A percentile compares a stretch with the other conserved stretches of the same genome.
phyloP scores from a whole-genome alignment of 768 basidiomycete species.

The Leccinum longicurvipes region DNA sequence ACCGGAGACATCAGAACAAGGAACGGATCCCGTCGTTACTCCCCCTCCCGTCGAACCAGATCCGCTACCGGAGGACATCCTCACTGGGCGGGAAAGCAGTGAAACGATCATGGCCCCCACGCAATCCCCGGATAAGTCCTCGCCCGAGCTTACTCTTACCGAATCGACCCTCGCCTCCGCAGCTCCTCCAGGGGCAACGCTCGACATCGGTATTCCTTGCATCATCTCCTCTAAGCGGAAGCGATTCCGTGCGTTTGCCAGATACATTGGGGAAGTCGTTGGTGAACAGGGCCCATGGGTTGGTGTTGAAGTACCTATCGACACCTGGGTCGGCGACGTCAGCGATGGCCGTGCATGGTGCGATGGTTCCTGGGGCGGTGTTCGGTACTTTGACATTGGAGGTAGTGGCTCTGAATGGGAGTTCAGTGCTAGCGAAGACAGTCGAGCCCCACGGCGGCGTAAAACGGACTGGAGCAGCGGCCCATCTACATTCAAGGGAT shows the following conservation, averaged over 20 bases:
- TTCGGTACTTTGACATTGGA: conserved; percentile 81
- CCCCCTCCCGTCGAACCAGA: conserved; percentile 16
- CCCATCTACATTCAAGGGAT: conserved; percentile 38
- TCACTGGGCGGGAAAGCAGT: conserved; percentile 21
- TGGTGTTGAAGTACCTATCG: conserved; percentile 82
- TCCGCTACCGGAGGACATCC: conserved; percentile 13
- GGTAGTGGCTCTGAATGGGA: conserved; percentile 59
- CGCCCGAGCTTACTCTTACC: conserved; percentile 16
- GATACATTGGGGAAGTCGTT: conserved; percentile 84
- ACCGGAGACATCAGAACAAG: conserved; percentile 12
- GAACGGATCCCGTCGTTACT: conserved; percentile 5
- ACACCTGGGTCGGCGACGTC: conserved; percentile 46
- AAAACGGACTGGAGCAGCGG: conserved; percentile 21
- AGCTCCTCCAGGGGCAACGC: conserved; percentile 53
- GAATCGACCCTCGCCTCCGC: conserved; percentile 25
- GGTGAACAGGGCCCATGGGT: conserved; percentile 87
- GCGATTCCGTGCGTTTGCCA: conserved; percentile 80
- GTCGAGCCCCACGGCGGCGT: conserved; percentile 27
- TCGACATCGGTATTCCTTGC: conserved; percentile 87
- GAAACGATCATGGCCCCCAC: conserved; percentile 28
- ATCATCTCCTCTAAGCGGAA: conserved; percentile 82
- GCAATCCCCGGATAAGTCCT: conserved; percentile 18
- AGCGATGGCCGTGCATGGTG: conserved; percentile 76
- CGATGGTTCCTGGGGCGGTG: conserved; percentile 78
- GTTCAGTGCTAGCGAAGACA: conserved; percentile 46